Percentiles rank a stretch among this genome's conserved stretches.
These are phyloP conservation scores for Cucurbita moschata DNA, from an alignment of 306 rosid species.

Conservation along the genomic window DNA sequence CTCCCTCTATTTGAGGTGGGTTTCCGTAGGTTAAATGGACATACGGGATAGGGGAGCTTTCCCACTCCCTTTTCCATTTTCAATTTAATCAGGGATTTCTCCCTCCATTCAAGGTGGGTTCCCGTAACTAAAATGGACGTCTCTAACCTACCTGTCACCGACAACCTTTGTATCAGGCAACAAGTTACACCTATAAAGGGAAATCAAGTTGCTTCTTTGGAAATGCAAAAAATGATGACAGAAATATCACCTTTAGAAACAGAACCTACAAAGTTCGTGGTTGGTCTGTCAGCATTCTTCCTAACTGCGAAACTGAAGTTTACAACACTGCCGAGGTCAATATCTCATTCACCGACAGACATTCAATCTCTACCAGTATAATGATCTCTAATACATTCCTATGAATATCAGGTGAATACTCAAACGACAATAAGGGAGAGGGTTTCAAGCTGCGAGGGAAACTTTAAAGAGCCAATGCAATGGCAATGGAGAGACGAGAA, in stretches of 20 bases:
- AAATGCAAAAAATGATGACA: constrained; percentile 24
- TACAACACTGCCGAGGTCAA: constrained; percentile 41
- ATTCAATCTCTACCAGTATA: too few relatives aligned
- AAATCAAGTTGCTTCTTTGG: constrained; percentile 34
- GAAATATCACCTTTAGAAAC: constrained; percentile 18
- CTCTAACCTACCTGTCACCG: too few relatives aligned
- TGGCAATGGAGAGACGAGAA: constrained; percentile 46
- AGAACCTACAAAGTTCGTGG: constrained; percentile 24
- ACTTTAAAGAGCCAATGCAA: constrained; percentile 14
- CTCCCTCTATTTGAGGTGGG: too few relatives aligned
- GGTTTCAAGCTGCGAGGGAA: constrained; percentile 7
- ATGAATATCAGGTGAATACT: constrained; percentile 13
- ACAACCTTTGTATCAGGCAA: constrained; percentile 12
- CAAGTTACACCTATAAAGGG: constrained; percentile 21
- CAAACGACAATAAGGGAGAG: constrained; percentile 39
- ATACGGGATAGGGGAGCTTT: too few relatives aligned
- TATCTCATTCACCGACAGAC: too few relatives aligned
- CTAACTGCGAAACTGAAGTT: constrained; percentile 30
- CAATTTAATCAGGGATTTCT: too few relatives aligned
- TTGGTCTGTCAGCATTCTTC: constrained; percentile 53
- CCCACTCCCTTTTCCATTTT: too few relatives aligned
- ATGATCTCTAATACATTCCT: background rate
- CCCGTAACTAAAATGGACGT: too few relatives aligned
- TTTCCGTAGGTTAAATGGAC: too few relatives aligned
- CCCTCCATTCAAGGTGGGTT: too few relatives aligned